Conservation (phyloP, 2,329 filamentous ascomycete species). For the Phialophora tarda region DNA sequence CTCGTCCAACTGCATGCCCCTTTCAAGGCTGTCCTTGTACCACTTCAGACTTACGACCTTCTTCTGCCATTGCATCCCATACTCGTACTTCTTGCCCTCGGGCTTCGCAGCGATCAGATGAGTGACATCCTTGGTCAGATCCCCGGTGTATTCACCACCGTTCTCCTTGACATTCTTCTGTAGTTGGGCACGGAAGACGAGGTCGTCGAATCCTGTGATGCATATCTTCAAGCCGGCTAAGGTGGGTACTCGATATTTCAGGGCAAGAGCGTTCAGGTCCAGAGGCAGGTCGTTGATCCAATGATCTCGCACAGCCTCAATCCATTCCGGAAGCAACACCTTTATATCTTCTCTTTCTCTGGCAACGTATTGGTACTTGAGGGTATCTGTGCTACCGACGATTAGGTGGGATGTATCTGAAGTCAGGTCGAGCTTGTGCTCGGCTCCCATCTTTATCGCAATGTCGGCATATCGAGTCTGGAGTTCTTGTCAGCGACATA, state of each 20-base stretch:
- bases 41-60: slow-evolving; percentile 81
- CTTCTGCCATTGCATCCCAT: slow-evolving; percentile 82
- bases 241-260: slow-evolving; percentile 54
- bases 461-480: slow-evolving; percentile 51
- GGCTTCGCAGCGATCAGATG: slow-evolving; percentile 83
- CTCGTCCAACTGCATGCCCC: slow-evolving; percentile 92
- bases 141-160: slow-evolving; percentile 83
- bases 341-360: slow-evolving; percentile 84
- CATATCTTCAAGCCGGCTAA: slow-evolving; percentile 65
- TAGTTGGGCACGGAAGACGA: slow-evolving; percentile 71
- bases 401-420: slow-evolving; percentile 94
- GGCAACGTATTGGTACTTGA: slow-evolving; percentile 95
- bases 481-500: slow-evolving; percentile 9
- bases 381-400: slow-evolving; percentile 84
- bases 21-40: slow-evolving; percentile 79
- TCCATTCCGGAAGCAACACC: slow-evolving; percentile 81
- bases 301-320: slow-evolving; percentile 75
- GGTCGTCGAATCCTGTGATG: slow-evolving; percentile 72
- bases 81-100: slow-evolving; percentile 86
- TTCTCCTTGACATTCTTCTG: slow-evolving; percentile 69
- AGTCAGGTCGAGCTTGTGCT: slow-evolving; percentile 90
- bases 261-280: slow-evolving; percentile 72
- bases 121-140: slow-evolving; percentile 83
- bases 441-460: slow-evolving; percentile 80
- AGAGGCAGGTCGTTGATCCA: slow-evolving; percentile 83